Evolutionary conservation across 345 rosid genomes (phyloP), one percentile per base, ranked within the genome.

Genomic region (Iberis pinnata): DNA sequence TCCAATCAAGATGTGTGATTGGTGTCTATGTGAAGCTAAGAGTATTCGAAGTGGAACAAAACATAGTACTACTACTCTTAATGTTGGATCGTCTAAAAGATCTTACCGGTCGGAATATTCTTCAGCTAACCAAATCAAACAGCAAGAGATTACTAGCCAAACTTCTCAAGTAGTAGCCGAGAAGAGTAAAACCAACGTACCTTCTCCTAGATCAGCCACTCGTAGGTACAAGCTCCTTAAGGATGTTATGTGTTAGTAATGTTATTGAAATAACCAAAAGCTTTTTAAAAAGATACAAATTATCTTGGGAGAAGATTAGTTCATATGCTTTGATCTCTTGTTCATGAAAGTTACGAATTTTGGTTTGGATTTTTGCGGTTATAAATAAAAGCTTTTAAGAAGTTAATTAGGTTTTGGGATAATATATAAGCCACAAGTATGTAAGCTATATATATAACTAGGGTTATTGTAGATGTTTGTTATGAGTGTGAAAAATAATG

Each of bases 171-270:
- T 22, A 22, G 25, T 22, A 22, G 46, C 15, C 13, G 68, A 73
- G 20, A 84, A 80, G 68, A 79, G 77, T 41, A 89, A 70, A 70
- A 70, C 44, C 3, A 22, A 22, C 0, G 67, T 67, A 10, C 93
- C 95, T 15, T 87, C 96, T 46, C 95, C 96, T 1, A 62, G 88
- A 65, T 53, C 88, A 0, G 67, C 92, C 3, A 81, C 98, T 12
- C 86, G 98, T 55, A 84, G 96, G 93, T 90, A 90, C 82, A 90
- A 90, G 96, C 96, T 90, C 58, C 98, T 90, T 68, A 90, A 90
- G 80, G 98, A 90, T 68, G 98, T 90, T 47, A 84, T 90, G 96
- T 87, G 95, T 65, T 90, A 73, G 44, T 35, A 32, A 25, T 48
- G 57, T 48, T 18, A 22, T 15, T 2, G 25, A 22, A 22, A 17